Evolutionary conservation across 441 rosid species (phyloP), one percentile per base, ranked within the genome.

Genomic region (Syzygium malaccense): DNA sequence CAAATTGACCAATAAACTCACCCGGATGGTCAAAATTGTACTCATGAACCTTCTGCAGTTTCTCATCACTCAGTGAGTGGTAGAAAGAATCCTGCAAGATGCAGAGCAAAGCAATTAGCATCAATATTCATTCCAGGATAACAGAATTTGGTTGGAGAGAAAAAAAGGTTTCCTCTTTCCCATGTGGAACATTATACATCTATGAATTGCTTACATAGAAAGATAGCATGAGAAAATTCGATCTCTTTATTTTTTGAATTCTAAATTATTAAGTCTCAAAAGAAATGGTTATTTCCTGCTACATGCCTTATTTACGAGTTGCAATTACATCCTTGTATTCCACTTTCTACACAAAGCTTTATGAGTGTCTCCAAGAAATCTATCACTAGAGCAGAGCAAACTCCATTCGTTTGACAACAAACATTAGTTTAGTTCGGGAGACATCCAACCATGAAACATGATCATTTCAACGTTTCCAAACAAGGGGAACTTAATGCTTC

Each of bases 31-130:
- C 97, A 86, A 95, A 95, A 87, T 95, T 95, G 89, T 94, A 94
- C 32, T 92, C 94, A 15, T 92, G 93, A 89, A 91, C 93, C 53
- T 91, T 92, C 45, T 87, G 87, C 89, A 96, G 37, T 89, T 91
- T 89, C 86, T 95, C 94, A 20, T 88, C 92, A 60, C 79, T 91
- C 32, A 95, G 93, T 18, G 98, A 94, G 87, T 90, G 95, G 91
- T 98, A 96, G 92, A 98, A 98, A 26, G 98, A 96, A 92, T 97
- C 99, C 98, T 97, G 88, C 56, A 86, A n/a, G 37, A 86, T 60
- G 37, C 48, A 32, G 66, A 85, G 58, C n/a, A 12, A 85, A 54
- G 87, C 49, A 51, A 28, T 53, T 55, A 85, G 33, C 56, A 30
- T 55, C 86, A 15, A 54, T 13, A 14, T n/a, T 5, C 60, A 53